phyloP scores from a whole-genome alignment of 106 monocot genomes.

The Allium fistulosum region DNA sequence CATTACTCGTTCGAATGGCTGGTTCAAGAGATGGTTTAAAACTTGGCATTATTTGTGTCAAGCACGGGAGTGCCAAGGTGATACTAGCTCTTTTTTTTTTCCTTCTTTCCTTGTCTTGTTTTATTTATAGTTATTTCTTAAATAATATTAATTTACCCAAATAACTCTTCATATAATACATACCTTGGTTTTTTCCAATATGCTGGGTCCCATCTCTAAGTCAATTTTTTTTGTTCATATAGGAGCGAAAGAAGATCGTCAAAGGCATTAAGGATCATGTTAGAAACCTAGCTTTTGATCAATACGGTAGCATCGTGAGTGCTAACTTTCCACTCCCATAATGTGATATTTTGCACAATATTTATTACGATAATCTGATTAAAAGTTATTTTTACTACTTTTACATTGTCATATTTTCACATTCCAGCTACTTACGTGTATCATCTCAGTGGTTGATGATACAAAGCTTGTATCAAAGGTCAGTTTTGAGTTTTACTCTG shows the following conservation, averaged over 20 bases:
- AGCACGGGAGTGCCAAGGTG: slow-evolving; percentile 87
- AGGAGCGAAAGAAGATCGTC: slow-evolving; percentile 96
- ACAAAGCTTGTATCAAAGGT: slow-evolving; percentile 87
- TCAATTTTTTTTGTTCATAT: slow-evolving; percentile 1
- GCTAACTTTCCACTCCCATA: not conserved
- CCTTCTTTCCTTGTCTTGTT: not conserved
- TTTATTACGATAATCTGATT: not conserved
- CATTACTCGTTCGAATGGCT: slow-evolving; percentile 76
- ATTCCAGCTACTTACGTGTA: slow-evolving; percentile 60
- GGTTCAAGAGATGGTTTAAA: slow-evolving; percentile 78
- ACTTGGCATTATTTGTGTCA: slow-evolving; percentile 72
- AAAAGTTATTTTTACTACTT: not conserved
- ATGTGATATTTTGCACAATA: not conserved
- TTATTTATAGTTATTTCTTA: too few relatives aligned
- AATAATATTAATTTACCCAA: too few relatives aligned
- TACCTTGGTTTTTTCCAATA: not conserved
- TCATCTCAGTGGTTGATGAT: slow-evolving; percentile 89
- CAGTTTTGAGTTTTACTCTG: slow-evolving; percentile 7
- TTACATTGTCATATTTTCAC: not conserved
- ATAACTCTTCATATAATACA: too few relatives aligned
- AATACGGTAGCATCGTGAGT: slow-evolving; percentile 79
- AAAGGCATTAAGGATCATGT: slow-evolving; percentile 80
- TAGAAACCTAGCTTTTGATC: slow-evolving; percentile 63
- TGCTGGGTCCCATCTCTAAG: too few relatives aligned
- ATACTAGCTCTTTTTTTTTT: not conserved